phyloP scores from a whole-genome alignment of 192 early-diverging fungal species.

The Funneliformis mosseae region DNA sequence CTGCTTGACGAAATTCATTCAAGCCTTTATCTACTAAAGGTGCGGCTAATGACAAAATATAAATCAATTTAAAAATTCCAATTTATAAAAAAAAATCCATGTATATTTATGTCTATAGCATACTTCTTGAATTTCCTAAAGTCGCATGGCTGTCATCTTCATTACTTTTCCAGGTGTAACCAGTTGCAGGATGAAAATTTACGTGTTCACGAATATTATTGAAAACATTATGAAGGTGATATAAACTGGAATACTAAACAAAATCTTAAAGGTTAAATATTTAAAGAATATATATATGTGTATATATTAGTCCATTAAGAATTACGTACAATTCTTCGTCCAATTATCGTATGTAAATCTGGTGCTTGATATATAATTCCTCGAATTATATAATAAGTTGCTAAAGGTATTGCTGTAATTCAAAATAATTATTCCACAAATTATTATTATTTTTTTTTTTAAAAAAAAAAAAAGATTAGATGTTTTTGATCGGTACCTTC shows the following conservation, averaged over 20 bases:
- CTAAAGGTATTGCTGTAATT: slow-evolving; percentile 52
- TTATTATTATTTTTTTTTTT: too few relatives aligned
- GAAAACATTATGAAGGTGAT: slow-evolving; percentile 56
- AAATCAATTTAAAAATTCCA: neutral
- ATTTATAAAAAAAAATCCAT: neutral
- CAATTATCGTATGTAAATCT: slow-evolving; percentile 64
- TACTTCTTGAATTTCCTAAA: neutral
- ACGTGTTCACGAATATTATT: slow-evolving; percentile 51
- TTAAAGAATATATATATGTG: neutral
- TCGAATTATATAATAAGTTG: slow-evolving; percentile 68
- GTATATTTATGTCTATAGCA: neutral
- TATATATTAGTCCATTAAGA: neutral
- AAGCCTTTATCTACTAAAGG: neutral
- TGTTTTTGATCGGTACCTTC: slow-evolving; percentile 43
- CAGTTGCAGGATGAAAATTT: slow-evolving; percentile 58
- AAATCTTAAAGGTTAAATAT: neutral
- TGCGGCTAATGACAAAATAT: neutral
- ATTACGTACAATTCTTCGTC: slow-evolving; percentile 60
- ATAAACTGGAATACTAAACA: slow-evolving; percentile 49
- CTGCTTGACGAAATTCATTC: neutral
- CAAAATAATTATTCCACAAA: neutral
- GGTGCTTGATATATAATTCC: slow-evolving; percentile 76
- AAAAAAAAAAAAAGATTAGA: neutral
- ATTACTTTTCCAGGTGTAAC: slow-evolving; percentile 53
- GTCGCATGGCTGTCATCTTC: neutral